These are phyloP conservation scores for Russula abietina DNA, from an alignment of 768 basidiomycete species.

Conservation along the genomic window DNA sequence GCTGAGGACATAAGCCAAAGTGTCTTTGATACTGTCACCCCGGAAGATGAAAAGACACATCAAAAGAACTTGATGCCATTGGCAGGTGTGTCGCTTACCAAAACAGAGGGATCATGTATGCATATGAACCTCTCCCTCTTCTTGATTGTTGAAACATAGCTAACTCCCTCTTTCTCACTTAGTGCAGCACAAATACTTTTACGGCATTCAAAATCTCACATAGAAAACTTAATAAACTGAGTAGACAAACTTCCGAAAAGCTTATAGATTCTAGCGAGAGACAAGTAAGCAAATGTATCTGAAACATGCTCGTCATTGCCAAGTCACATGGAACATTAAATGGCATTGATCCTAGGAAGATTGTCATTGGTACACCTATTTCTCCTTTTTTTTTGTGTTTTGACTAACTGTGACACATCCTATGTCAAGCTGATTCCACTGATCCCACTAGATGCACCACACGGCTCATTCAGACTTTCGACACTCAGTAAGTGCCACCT, in stretches of 20 bases:
- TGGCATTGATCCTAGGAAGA: slow-evolving; percentile 58
- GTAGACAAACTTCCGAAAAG: slow-evolving; percentile 79
- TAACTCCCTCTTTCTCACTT: not conserved
- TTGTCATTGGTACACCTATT: slow-evolving; percentile 70
- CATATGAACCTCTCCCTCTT: not conserved
- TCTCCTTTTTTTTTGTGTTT: not conserved
- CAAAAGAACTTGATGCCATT: not conserved
- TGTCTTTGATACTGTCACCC: slow-evolving; percentile 40
- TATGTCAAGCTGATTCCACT: slow-evolving; percentile 64
- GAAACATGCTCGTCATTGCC: slow-evolving; percentile 83
- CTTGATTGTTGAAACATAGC: not conserved
- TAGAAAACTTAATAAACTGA: slow-evolving; percentile 86
- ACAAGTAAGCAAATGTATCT: slow-evolving; percentile 75
- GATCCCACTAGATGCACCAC: no score
- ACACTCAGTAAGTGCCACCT: no score
- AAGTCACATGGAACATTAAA: slow-evolving; percentile 81
- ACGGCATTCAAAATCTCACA: slow-evolving; percentile 93
- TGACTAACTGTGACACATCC: not conserved
- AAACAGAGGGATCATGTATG: slow-evolving; percentile 21
- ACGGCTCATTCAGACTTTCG: no score
- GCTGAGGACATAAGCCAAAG: slow-evolving; percentile 41
- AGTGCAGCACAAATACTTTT: slow-evolving; percentile 81
- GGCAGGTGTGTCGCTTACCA: not conserved
- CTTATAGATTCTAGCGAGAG: slow-evolving; percentile 94
- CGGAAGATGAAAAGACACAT: slow-evolving; percentile 1